Percentiles rank a stretch among this genome's conserved stretches.
phyloP scores from a whole-genome alignment of 495 filamentous ascomycete species.

The Podospora pseudopauciseta region DNA sequence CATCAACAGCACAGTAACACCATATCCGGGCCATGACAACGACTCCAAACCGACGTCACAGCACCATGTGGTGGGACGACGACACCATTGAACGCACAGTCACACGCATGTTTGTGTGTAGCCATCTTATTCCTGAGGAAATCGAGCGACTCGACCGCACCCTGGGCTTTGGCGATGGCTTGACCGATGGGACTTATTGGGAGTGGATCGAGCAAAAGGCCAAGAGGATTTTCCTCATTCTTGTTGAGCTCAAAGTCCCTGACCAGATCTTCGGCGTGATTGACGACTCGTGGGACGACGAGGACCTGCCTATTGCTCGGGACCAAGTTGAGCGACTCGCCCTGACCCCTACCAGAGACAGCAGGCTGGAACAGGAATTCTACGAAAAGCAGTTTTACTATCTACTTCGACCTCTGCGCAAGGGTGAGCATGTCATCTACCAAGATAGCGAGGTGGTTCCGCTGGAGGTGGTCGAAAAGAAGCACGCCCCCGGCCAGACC shows the following conservation, averaged over 20 bases:
- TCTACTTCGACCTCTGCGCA: conserved; percentile 64
- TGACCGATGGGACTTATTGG: conserved; percentile 87
- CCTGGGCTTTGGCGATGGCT: conserved; percentile 76
- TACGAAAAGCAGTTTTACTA: conserved; percentile 79
- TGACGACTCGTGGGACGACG: conserved; percentile 83
- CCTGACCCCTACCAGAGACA: conserved; percentile 58
- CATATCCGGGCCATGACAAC: background rate
- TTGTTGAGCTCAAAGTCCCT: conserved; percentile 73
- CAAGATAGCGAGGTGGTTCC: conserved; percentile 76
- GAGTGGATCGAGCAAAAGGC: conserved; percentile 86
- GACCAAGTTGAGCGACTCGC: conserved; percentile 65
- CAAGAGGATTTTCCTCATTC: conserved; percentile 75
- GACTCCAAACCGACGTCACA: conserved; percentile 11
- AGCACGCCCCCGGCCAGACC: conserved; percentile 44
- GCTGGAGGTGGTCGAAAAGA: conserved; percentile 60
- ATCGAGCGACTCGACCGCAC: conserved; percentile 63
- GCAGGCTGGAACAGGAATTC: conserved; percentile 68
- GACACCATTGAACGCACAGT: conserved; percentile 72
- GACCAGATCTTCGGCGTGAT: conserved; percentile 83
- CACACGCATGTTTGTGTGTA: conserved; percentile 63
- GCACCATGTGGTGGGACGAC: conserved; percentile 71
- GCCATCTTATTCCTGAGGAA: conserved; percentile 61
- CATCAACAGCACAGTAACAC: background rate
- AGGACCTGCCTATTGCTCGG: conserved; percentile 75
- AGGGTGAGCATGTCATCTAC: conserved; percentile 71